These are phyloP conservation scores for Metarhizium brunneum DNA, from an alignment of 2,329 filamentous ascomycete genomes.

Conservation along the genomic window DNA sequence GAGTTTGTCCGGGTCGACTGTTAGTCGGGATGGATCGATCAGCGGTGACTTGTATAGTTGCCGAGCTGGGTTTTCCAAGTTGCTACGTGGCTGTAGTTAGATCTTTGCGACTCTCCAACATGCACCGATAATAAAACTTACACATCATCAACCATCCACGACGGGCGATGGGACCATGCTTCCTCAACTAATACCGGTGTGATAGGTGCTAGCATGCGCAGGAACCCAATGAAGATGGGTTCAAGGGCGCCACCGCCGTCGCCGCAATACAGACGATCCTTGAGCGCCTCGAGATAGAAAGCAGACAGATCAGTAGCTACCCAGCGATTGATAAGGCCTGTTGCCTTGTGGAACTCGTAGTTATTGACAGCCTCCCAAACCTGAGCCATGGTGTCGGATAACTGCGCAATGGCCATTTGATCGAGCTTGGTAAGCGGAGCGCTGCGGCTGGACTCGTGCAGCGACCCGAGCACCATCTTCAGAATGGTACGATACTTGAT, in stretches of 20 bases:
- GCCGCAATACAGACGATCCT: constrained; percentile 86
- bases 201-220: constrained; percentile 72
- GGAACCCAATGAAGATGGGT: constrained; percentile 60
- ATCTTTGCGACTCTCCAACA: constrained; percentile 8
- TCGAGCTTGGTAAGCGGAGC: constrained; percentile 52
- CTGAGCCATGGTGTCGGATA: constrained; percentile 54
- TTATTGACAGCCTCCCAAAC: constrained; percentile 57
- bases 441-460: constrained; percentile 44
- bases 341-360: constrained; percentile 75
- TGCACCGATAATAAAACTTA: constrained; percentile 18
- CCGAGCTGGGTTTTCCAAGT: constrained; percentile 29
- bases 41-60: constrained; percentile 38
- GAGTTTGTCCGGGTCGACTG: constrained; percentile 26
- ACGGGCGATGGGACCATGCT: constrained; percentile 70
- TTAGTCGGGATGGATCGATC: constrained; percentile 29
- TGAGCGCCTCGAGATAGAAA: constrained; percentile 88
- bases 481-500: constrained; percentile 84
- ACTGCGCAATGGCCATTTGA: constrained; percentile 67
- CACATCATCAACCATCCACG: constrained; percentile 45
- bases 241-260: constrained; percentile 55
- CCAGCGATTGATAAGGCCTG: constrained; percentile 69
- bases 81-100: constrained; percentile 9
- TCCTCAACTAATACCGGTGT: constrained; percentile 81
- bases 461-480: constrained; percentile 79
- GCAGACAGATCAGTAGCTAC: constrained; percentile 75